Base-by-base conservation (phyloP, 768 basidiomycete genomes). In the Tylopilus intermedius region DNA sequence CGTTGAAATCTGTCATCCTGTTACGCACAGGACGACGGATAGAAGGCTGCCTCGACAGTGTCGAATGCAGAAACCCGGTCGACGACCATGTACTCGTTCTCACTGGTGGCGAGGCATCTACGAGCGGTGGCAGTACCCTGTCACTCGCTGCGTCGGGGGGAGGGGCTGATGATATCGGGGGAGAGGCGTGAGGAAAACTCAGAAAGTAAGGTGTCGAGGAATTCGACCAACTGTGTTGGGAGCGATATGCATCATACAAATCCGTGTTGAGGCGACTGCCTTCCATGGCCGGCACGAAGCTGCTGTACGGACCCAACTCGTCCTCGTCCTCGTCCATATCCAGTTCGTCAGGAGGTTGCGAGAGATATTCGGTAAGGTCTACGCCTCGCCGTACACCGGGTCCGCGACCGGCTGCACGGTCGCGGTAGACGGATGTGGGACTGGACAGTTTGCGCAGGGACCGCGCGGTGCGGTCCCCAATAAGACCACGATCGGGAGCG, bases 291-390 rank as follows among this genome's bases (percentile, higher is more conserved):
- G 63, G 61, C 5, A 57, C 62, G 49, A 66, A 63, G 2, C 70
- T 65, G 45, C 70, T 68, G 38, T 79, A 67, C 70, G 52, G 79
- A 49, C 63, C 70, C n/a, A 81, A 69, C 33, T 82, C 81, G 32
- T 85, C 85, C n/a, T 86, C 83, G 3, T 86, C 83, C 3, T 84
- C 86, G 24, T 83, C 81, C 64, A 80, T 56, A 38, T 82, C 82
- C 62, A 82, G 73, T 57, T 84, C 79, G 47, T 76, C 75, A 3
- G 80, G 75, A 14, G 80, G 77, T 3, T 73, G 67, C n/a, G 74
- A 70, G 42, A 81, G 67, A 55, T 80, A 81, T 41, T 82, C 83
- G 8, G 78, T 61, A 45, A 79, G 67, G 51, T 79, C 77, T 29
- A 71, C 63, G 9, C 60, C 58, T 39, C 67, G 56, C 27, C 68